phyloP scores from a whole-genome alignment of 1,139 yeast species.

The Sugiyamaella novakii region DNA sequence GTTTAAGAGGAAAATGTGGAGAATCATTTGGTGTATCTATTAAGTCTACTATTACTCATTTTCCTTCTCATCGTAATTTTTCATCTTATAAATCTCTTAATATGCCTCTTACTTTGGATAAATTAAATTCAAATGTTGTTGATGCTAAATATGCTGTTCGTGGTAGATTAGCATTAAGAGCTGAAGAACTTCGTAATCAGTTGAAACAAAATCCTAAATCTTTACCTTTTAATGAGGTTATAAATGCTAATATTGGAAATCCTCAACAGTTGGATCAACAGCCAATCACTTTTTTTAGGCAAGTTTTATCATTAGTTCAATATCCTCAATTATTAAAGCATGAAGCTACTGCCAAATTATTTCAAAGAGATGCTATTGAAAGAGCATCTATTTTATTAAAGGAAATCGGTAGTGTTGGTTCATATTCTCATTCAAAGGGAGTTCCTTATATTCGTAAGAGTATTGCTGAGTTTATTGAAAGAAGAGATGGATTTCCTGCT shows the following conservation, averaged over 20 bases:
- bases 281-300: conserved; percentile 94
- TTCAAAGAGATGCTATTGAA: conserved; percentile 69
- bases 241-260: conserved; percentile 92
- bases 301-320: conserved; percentile 81
- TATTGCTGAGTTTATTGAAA: conserved; percentile 75
- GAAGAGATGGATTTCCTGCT: conserved; percentile 69
- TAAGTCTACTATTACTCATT: background rate
- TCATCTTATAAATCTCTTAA: conserved; percentile 6
- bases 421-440: conserved; percentile 94
- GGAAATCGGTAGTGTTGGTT: conserved; percentile 82
- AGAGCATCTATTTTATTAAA: conserved; percentile 66
- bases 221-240: conserved; percentile 74
- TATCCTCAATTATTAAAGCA: conserved; percentile 67
- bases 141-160: conserved; percentile 94
- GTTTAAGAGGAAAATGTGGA: background rate
- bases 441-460: conserved; percentile 67
- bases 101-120: conserved; percentile 43
- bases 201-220: conserved; percentile 57
- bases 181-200: conserved; percentile 74
- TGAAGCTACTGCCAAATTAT: conserved; percentile 42
- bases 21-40: conserved; percentile 1
- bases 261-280: conserved; percentile 95
- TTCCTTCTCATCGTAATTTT: conserved; percentile 4
- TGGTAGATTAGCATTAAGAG: conserved; percentile 89
- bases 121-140: conserved; percentile 72